These are phyloP conservation scores for Pichia sp. DNA, from an alignment of 1,139 yeast genomes.

Conservation along the genomic window DNA sequence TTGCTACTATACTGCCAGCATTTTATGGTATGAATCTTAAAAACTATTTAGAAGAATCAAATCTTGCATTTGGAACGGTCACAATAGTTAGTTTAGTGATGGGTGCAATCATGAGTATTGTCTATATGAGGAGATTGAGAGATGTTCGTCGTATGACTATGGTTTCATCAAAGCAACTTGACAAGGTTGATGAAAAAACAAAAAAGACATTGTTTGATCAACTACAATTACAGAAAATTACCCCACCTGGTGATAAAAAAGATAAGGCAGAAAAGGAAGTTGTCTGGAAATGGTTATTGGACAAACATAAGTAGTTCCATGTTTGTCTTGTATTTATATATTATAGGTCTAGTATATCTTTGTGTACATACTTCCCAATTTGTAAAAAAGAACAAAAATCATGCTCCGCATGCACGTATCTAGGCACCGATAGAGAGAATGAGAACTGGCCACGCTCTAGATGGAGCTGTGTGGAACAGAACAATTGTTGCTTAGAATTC, in stretches of 20 bases:
- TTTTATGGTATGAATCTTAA: conserved; percentile 93
- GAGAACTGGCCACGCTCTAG: background rate
- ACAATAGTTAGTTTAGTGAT: conserved; percentile 44
- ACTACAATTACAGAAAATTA: conserved; percentile 1
- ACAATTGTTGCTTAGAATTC: background rate
- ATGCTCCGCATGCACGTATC: too few relatives aligned
- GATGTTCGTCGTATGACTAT: conserved; percentile 47
- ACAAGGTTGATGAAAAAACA: conserved; percentile 20
- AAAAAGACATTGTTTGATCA: conserved; percentile 12
- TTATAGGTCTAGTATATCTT: too few relatives aligned
- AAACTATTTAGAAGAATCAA: conserved; percentile 78
- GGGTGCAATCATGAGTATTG: conserved; percentile 38
- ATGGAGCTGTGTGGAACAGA: background rate
- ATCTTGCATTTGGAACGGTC: conserved; percentile 57
- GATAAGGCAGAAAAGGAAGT: conserved; percentile 44
- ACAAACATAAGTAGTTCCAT: conserved; percentile 31
- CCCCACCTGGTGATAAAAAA: background rate
- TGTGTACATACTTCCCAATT: background rate
- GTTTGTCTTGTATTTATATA: background rate
- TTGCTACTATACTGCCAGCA: conserved; percentile 73
- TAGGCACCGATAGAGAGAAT: background rate
- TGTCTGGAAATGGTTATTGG: conserved; percentile 71
- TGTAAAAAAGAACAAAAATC: background rate
- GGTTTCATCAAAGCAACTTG: conserved; percentile 26
- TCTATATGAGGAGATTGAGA: conserved; percentile 39